A percentile compares a stretch with the other conserved stretches of the same genome.
Conservation (phyloP, 2,329 filamentous ascomycete genomes). For the Trichoderma sp. region DNA sequence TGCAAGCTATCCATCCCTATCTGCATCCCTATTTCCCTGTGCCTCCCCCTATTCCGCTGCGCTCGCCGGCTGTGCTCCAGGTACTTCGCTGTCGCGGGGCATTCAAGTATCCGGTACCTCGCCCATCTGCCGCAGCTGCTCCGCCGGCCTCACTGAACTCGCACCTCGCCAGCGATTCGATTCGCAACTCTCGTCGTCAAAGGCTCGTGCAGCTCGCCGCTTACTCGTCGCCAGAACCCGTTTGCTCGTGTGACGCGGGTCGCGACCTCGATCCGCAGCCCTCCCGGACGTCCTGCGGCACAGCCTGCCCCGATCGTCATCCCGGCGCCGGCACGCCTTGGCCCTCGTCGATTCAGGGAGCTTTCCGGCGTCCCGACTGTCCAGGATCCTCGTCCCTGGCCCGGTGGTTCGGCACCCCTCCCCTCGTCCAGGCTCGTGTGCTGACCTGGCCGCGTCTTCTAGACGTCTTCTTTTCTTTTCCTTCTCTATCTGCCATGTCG, state of each 20-base stretch:
- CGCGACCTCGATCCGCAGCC: conserved; percentile 10
- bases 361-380: conserved; percentile 17
- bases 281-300: conserved; percentile 13
- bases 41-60: not conserved
- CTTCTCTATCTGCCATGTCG: conserved; percentile 18
- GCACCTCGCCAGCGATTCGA: not conserved
- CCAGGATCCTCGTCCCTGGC: conserved; percentile 9
- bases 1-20: not conserved
- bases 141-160: conserved; percentile 15
- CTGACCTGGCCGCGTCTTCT: not conserved
- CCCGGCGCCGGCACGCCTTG: conserved; percentile 11
- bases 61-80: not conserved
- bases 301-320: conserved; percentile 5
- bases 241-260: conserved; percentile 20
- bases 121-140: conserved; percentile 18
- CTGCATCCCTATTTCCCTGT: not conserved
- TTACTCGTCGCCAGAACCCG: conserved; percentile 3
- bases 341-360: conserved; percentile 1
- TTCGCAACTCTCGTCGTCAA: not conserved
- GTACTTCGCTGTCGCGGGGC: not conserved
- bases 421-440: conserved; percentile 11
- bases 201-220: not conserved
- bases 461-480: conserved; percentile 1
- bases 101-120: not conserved
- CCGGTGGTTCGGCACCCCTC: conserved; percentile 17